A percentile compares a stretch with the other conserved stretches of the same genome.
phyloP scores from a whole-genome alignment of 345 rosid genomes.

The Gossypioides kirkii region DNA sequence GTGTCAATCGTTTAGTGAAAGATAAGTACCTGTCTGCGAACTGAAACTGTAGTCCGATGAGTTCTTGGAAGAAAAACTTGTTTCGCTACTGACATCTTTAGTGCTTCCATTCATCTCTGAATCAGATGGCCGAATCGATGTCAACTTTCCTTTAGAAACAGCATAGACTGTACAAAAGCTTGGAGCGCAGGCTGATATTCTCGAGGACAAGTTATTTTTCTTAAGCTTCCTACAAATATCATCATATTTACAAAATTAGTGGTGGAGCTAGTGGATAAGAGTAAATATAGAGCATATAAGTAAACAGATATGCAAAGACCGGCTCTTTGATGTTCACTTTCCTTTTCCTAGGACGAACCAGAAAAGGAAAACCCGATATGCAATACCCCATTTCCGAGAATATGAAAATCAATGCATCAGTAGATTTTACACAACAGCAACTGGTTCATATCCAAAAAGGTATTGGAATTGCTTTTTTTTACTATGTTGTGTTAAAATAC shows the following conservation, averaged over 20 bases:
- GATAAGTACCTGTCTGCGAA: constrained; percentile 42
- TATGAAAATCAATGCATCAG: neutral
- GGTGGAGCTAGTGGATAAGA: neutral
- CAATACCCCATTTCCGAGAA: neutral
- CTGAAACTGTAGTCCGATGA: constrained; percentile 34
- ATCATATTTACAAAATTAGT: constrained; percentile 1
- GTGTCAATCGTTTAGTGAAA: neutral
- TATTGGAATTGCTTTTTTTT: neutral
- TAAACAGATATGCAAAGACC: neutral
- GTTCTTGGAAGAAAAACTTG: constrained; percentile 38
- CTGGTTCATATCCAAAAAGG: neutral
- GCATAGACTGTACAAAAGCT: constrained; percentile 73
- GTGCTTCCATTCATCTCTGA: constrained; percentile 43
- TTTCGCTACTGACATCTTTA: constrained; percentile 42
- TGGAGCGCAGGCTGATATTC: constrained; percentile 57
- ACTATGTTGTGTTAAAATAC: constrained; percentile 28
- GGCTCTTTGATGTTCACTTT: neutral
- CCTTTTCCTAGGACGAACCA: neutral
- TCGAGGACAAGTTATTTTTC: constrained; percentile 48
- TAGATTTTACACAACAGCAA: neutral
- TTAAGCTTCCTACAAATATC: constrained; percentile 44
- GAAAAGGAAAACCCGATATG: neutral
- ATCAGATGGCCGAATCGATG: constrained; percentile 73
- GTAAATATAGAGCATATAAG: neutral
- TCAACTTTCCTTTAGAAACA: constrained; percentile 66